A percentile compares a stretch with the other conserved stretches of the same genome.
These are phyloP conservation scores for Galeopsis tetrahit DNA, from an alignment of 257 asterid species.

Conservation along the genomic window DNA sequence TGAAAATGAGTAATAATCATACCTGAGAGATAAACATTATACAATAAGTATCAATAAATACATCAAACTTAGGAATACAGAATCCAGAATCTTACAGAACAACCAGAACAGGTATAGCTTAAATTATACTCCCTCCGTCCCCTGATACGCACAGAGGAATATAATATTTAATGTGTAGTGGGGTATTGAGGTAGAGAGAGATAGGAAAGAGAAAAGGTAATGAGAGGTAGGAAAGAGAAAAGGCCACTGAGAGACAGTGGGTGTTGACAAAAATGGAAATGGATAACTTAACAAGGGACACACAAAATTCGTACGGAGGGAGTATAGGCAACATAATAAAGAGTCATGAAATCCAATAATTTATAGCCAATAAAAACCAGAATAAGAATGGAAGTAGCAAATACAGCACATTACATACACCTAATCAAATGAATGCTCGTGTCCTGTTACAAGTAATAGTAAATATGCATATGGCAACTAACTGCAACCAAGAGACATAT, in stretches of 20 bases:
- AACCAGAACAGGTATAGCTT: background rate
- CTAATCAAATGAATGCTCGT: background rate
- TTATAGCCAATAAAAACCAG: background rate
- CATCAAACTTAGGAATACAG: background rate
- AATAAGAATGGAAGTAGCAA: background rate
- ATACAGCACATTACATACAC: background rate
- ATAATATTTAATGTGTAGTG: too few species aligned
- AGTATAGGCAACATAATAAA: background rate
- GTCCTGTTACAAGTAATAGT: background rate
- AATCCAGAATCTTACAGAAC: constrained; percentile 15
- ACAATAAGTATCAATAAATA: constrained; percentile 11
- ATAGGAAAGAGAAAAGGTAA: too few species aligned
- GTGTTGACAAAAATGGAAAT: too few species aligned
- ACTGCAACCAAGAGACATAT: background rate
- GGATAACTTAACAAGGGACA: too few species aligned
- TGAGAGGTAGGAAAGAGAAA: too few species aligned
- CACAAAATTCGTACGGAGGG: too few species aligned
- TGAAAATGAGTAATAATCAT: constrained; percentile 86
- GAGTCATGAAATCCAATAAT: background rate
- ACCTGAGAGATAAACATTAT: constrained; percentile 52
- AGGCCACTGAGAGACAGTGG: too few species aligned
- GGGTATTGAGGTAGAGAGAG: too few species aligned
- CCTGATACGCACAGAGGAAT: too few species aligned
- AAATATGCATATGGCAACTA: background rate
- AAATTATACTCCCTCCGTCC: background rate